Conservation (phyloP, 257 asterid genomes). For the Fraxinus americana region DNA sequence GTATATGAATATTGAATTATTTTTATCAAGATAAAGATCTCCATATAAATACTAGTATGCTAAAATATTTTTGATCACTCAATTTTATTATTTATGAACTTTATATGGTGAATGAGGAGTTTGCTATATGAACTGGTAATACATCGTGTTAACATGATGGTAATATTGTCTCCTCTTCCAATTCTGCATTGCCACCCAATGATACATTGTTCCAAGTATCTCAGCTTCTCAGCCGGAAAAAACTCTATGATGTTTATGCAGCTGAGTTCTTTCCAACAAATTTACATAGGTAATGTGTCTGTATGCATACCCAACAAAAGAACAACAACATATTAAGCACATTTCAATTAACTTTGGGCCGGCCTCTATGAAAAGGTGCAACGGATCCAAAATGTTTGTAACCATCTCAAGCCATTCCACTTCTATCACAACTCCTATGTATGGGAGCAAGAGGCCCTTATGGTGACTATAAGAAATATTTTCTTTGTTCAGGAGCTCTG, state of each 20-base stretch:
- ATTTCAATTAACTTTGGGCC: background rate
- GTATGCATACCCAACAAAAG: background rate
- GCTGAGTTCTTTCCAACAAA: background rate
- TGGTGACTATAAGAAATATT: background rate
- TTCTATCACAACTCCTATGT: background rate
- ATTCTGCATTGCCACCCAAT: background rate
- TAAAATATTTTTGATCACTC: background rate
- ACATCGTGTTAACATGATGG: background rate
- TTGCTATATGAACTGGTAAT: background rate
- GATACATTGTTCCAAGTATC: background rate
- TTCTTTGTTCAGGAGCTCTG: background rate
- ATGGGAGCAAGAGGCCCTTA: background rate
- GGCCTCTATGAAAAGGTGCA: background rate
- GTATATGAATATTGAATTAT: background rate
- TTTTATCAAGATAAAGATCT: background rate
- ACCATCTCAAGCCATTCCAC: background rate
- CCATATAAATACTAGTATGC: background rate
- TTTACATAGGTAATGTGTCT: background rate
- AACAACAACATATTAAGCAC: background rate
- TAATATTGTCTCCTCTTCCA: background rate
- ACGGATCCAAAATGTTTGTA: background rate
- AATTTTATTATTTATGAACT: constrained; percentile 13
- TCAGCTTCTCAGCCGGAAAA: background rate
- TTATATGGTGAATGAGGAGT: background rate
- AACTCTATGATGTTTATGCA: background rate